phyloP scores from a whole-genome alignment of 116 monocot genomes.

The Iris pallida region DNA sequence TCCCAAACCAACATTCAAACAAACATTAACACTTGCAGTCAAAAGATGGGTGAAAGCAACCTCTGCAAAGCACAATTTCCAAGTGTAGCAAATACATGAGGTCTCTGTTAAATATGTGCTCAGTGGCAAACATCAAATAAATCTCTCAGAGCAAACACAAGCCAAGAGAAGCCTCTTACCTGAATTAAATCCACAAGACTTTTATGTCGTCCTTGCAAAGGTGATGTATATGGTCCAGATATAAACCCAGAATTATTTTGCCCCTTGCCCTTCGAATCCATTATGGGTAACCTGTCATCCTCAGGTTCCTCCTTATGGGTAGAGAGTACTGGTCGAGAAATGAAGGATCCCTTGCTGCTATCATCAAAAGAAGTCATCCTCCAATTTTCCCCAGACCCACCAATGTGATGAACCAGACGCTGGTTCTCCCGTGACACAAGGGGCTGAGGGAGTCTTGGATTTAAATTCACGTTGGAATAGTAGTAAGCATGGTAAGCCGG shows the following conservation, averaged over 20 bases:
- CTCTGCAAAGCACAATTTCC: too few relatives aligned
- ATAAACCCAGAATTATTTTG: slow-evolving; percentile 16
- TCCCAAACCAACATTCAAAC: too few relatives aligned
- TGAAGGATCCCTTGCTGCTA: slow-evolving; percentile 29
- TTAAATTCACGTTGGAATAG: slow-evolving; percentile 73
- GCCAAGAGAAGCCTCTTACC: slow-evolving; percentile 17
- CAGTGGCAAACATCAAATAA: too few relatives aligned
- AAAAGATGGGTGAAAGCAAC: too few relatives aligned
- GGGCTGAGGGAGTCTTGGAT: slow-evolving; percentile 94
- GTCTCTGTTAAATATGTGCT: too few relatives aligned
- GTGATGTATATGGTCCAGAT: slow-evolving; percentile 13
- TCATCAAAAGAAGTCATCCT: slow-evolving; percentile 47
- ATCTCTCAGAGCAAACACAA: too few relatives aligned
- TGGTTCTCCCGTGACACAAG: slow-evolving; percentile 53
- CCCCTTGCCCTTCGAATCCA: slow-evolving; percentile 14
- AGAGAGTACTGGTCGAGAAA: slow-evolving; percentile 38
- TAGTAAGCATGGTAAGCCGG: slow-evolving; percentile 80
- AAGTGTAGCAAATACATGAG: too few relatives aligned
- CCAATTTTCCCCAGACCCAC: slow-evolving; percentile 34
- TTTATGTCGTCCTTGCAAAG: slow-evolving; percentile 42
- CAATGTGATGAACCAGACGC: slow-evolving; percentile 45
- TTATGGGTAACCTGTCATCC: slow-evolving; percentile 57
- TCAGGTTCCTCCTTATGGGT: slow-evolving; percentile 83
- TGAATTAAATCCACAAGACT: slow-evolving; percentile 53
- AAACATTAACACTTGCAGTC: too few relatives aligned